Evolutionary conservation across 371 early-diverging fungal genomes (phyloP).

Genomic region (Quaeritorhiza haematococci): DNA sequence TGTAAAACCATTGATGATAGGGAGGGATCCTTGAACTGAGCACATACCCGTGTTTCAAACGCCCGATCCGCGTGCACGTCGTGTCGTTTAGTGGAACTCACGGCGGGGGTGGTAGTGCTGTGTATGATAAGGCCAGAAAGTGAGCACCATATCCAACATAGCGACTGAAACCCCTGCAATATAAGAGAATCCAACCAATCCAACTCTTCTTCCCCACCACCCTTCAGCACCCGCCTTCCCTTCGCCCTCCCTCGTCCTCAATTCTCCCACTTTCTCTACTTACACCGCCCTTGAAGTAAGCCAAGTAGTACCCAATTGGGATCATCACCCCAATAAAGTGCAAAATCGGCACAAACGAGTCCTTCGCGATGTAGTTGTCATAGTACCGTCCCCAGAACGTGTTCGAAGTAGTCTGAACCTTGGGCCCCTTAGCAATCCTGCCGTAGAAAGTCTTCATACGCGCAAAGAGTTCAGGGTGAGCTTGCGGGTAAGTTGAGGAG

Average conservation of each 20-base stretch:
- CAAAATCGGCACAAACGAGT: conserved; percentile 35
- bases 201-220: neutral
- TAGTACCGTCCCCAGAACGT: conserved; percentile 35
- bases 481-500: conserved; percentile 40
- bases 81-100: conserved; percentile 44
- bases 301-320: conserved; percentile 37
- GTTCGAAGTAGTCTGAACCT: conserved; percentile 9
- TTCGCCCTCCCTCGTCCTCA: no score
- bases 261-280: conserved; percentile 5
- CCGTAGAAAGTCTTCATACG: conserved; percentile 40
- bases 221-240: neutral
- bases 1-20: no score
- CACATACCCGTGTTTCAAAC: no score
- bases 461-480: conserved; percentile 43
- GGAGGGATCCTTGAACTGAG: no score
- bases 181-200: neutral
- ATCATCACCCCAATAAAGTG: conserved; percentile 43
- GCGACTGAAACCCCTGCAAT: neutral
- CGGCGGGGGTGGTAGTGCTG: conserved; percentile 34
- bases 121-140: neutral
- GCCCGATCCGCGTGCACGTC: no score
- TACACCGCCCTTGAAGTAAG: conserved; percentile 41
- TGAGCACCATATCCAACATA: conserved; percentile 1
- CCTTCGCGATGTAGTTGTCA: conserved; percentile 36
- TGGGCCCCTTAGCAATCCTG: conserved; percentile 38